Conservation (phyloP, 2,329 filamentous ascomycete species). For the Verruconis gallopava region DNA sequence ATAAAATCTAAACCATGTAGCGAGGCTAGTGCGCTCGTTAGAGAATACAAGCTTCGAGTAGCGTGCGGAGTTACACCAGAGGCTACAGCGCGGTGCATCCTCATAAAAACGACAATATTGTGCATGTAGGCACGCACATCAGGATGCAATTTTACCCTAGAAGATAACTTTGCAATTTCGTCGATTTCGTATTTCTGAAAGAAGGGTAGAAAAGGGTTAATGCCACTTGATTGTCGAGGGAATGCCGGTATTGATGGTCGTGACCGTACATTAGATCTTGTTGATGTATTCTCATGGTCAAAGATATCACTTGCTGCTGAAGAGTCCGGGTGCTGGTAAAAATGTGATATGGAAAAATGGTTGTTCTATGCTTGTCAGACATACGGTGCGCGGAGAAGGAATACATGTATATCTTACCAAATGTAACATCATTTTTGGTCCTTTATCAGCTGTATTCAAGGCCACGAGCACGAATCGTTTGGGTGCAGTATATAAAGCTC, state of each 20-base stretch:
- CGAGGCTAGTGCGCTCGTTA: slow-evolving; percentile 59
- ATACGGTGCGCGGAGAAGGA: not conserved
- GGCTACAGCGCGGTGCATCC: slow-evolving; percentile 73
- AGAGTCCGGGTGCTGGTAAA: slow-evolving; percentile 56
- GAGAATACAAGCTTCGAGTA: slow-evolving; percentile 60
- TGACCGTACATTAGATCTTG: slow-evolving; percentile 25
- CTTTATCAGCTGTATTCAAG: slow-evolving; percentile 39
- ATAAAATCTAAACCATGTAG: slow-evolving; percentile 71
- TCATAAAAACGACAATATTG: slow-evolving; percentile 76
- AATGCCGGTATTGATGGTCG: slow-evolving; percentile 13
- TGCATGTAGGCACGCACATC: slow-evolving; percentile 76
- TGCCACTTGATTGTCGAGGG: not conserved
- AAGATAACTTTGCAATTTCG: slow-evolving; percentile 44
- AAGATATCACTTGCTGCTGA: slow-evolving; percentile 15
- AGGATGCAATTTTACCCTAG: slow-evolving; percentile 51
- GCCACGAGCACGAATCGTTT: slow-evolving; percentile 70
- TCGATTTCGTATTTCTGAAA: slow-evolving; percentile 45
- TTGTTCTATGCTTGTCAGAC: slow-evolving; percentile 48
- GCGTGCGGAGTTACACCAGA: slow-evolving; percentile 66
- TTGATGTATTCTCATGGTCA: slow-evolving; percentile 22
- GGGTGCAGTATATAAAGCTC: slow-evolving; percentile 59
- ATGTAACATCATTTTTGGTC: slow-evolving; percentile 27
- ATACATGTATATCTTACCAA: no score
- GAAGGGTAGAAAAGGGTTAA: not conserved
- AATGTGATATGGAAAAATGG: slow-evolving; percentile 77